Percentiles rank a stretch among this genome's conserved stretches.
phyloP scores from a whole-genome alignment of 176 grass and related monocot genomes.

The Zea mays region DNA sequence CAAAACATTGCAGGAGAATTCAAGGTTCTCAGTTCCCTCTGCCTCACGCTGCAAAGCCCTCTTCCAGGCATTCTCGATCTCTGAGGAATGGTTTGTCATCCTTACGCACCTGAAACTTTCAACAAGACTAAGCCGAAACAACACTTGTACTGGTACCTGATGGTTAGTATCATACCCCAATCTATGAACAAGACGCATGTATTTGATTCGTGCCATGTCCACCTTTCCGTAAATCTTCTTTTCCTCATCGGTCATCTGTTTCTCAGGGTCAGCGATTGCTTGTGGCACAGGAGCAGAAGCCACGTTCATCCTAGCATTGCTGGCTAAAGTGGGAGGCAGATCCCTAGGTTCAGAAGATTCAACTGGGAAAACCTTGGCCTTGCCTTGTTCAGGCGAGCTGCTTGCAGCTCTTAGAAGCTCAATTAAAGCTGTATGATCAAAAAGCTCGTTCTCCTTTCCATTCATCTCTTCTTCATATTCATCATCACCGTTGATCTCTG shows the following conservation, averaged over 20 bases:
- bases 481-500: background rate
- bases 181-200: constrained; percentile 64
- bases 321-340: constrained; percentile 8
- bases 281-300: constrained; percentile 33
- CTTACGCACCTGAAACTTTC: constrained; percentile 65
- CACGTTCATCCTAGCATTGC: background rate
- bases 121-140: constrained; percentile 63
- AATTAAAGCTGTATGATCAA: constrained; percentile 50
- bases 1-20: constrained; percentile 84
- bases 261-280: constrained; percentile 45
- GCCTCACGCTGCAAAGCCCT: constrained; percentile 68
- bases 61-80: constrained; percentile 68
- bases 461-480: constrained; percentile 37
- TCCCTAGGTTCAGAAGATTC: constrained; percentile 24
- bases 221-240: constrained; percentile 83
- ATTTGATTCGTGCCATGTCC: constrained; percentile 56
- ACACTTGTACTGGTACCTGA: constrained; percentile 59
- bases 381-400: constrained; percentile 41
- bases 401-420: constrained; percentile 51
- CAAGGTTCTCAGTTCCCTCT: constrained; percentile 57
- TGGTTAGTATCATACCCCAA: constrained; percentile 66
- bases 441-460: constrained; percentile 39
- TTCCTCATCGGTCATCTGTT: constrained; percentile 61
- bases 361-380: constrained; percentile 42
- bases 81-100: constrained; percentile 46